Evolutionary conservation across 108 stramenopile genomes (phyloP).

Genomic region (Schizochytrium sp.): DNA sequence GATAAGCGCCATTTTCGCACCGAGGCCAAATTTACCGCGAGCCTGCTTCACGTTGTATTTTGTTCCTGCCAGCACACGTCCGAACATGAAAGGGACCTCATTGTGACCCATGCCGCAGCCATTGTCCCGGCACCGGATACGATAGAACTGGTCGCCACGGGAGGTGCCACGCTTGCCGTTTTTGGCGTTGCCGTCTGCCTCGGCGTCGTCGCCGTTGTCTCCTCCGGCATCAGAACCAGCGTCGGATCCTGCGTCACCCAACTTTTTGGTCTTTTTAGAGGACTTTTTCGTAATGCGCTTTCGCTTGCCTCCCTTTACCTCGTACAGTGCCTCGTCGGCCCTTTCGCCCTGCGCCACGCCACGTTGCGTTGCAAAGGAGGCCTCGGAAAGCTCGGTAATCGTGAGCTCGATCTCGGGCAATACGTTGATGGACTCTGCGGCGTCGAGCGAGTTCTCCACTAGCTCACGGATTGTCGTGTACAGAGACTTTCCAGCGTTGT

Average conservation of each 20-base stretch:
- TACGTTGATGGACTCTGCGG: conserved; percentile 71
- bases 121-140: conserved; percentile 74
- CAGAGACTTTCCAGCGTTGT: conserved; percentile 79
- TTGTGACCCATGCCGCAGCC: conserved; percentile 89
- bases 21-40: conserved; percentile 89
- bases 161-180: neutral
- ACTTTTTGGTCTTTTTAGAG: neutral
- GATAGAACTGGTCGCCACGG: conserved; percentile 64
- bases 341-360: neutral
- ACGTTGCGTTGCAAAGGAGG: neutral
- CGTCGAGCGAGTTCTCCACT: conserved; percentile 81
- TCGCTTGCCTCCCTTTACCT: neutral
- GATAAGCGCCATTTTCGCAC: conserved; percentile 95
- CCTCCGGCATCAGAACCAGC: conserved; percentile 13
- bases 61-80: conserved; percentile 76
- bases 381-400: conserved; percentile 26
- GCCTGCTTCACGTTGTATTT: conserved; percentile 94
- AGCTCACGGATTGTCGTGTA: conserved; percentile 90
- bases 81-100: conserved; percentile 76
- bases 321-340: neutral
- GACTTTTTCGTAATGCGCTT: conserved; percentile 16
- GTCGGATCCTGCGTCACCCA: no score
- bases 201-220: conserved; percentile 20
- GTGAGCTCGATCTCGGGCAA: conserved; percentile 66
- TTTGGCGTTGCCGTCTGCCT: conserved; percentile 1